Conservation (phyloP, 768 basidiomycete genomes). For the Tubosaeta sp. region DNA sequence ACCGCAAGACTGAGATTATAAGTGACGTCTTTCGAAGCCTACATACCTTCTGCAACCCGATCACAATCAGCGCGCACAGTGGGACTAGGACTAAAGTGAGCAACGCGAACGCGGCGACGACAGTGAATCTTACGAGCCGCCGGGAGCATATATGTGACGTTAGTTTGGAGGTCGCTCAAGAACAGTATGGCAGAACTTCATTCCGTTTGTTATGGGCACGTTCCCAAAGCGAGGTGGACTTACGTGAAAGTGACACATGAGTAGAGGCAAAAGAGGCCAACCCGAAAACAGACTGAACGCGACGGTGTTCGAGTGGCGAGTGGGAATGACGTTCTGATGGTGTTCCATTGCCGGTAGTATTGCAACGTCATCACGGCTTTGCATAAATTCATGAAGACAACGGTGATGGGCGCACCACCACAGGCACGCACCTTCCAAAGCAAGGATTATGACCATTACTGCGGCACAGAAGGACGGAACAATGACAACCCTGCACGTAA, state of each 20-base stretch:
- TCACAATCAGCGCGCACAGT: slow-evolving; percentile 42
- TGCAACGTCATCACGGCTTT: slow-evolving; percentile 42
- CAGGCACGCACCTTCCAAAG: slow-evolving; percentile 41
- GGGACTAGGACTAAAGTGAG: slow-evolving; percentile 39
- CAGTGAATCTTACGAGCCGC: slow-evolving; percentile 40
- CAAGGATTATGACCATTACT: slow-evolving; percentile 36
- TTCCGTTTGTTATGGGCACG: not conserved
- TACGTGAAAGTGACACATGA: slow-evolving; percentile 43
- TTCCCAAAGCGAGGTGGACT: slow-evolving; percentile 8
- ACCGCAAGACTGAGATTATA: not conserved
- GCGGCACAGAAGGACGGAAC: slow-evolving; percentile 44
- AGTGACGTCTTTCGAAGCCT: not conserved
- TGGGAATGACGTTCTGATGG: slow-evolving; percentile 39
- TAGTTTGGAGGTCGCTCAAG: slow-evolving; percentile 23
- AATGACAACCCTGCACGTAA: slow-evolving; percentile 27
- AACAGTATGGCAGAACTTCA: slow-evolving; percentile 38
- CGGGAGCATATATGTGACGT: slow-evolving; percentile 45
- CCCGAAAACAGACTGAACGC: slow-evolving; percentile 35
- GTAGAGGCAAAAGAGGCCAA: slow-evolving; percentile 43
- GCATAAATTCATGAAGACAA: not conserved
- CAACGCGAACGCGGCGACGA: not conserved
- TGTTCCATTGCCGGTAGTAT: slow-evolving; percentile 38
- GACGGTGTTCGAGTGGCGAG: slow-evolving; percentile 36
- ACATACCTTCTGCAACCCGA: slow-evolving; percentile 46
- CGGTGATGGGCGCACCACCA: not conserved